Evolutionary conservation across 1,139 yeast species (phyloP).

Genomic region (Candida tunisiensis): DNA sequence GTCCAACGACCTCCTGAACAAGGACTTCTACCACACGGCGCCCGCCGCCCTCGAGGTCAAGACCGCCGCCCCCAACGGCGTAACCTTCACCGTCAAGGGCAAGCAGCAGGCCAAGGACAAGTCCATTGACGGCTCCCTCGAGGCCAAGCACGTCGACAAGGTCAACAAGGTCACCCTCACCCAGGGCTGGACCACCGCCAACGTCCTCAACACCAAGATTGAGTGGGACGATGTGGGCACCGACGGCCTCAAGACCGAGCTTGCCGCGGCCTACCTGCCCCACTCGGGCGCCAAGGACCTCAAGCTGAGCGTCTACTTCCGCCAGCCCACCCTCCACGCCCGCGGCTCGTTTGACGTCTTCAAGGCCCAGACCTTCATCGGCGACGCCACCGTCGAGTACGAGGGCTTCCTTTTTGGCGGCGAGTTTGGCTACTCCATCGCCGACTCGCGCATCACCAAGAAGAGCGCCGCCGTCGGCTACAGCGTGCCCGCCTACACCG

Average conservation of each 20-base stretch:
- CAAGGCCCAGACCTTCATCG: conserved; percentile 91
- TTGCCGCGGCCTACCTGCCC: conserved; percentile 80
- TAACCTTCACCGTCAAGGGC: conserved; percentile 87
- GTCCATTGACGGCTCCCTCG: conserved; percentile 76
- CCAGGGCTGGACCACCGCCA: conserved; percentile 97
- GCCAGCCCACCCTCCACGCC: conserved; percentile 86
- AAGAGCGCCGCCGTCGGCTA: conserved; percentile 93
- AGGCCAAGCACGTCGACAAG: conserved; percentile 89
- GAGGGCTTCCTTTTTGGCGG: conserved; percentile 97
- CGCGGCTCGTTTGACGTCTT: conserved; percentile 90
- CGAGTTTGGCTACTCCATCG: conserved; percentile 91
- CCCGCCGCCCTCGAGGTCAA: conserved; percentile 81
- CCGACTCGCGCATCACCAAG: conserved; percentile 82
- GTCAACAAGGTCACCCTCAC: conserved; percentile 84
- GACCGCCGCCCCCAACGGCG: conserved; percentile 94
- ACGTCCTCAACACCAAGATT: conserved; percentile 80
- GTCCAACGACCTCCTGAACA: conserved; percentile 69
- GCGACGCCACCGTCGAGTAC: conserved; percentile 89
- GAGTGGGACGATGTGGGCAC: conserved; percentile 86
- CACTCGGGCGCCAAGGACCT: conserved; percentile 71
- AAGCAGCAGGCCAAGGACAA: conserved; percentile 66
- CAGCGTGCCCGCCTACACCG: conserved; percentile 74
- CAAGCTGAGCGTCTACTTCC: conserved; percentile 79
- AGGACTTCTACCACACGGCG: conserved; percentile 85
- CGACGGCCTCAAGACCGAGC: conserved; percentile 90